phyloP scores from a whole-genome alignment of 176 grass and related monocot genomes.

The Alopecurus myosuroides region DNA sequence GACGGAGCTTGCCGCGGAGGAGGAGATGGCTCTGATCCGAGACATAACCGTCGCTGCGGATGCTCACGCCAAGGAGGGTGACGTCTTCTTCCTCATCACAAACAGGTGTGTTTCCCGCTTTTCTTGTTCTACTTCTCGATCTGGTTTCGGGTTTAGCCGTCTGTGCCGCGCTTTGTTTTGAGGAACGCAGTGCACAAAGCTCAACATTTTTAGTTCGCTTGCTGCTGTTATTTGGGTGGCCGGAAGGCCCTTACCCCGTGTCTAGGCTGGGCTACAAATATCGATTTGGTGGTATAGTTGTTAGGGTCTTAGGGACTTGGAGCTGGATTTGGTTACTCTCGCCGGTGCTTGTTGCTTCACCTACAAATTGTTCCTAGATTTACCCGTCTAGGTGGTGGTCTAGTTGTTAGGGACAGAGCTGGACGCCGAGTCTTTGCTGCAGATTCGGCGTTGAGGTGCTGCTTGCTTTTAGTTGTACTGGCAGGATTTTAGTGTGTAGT shows the following conservation, averaged over 20 bases:
- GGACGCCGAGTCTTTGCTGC: neutral
- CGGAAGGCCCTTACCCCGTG: neutral
- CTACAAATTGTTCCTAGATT: neutral
- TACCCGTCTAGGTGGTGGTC: neutral
- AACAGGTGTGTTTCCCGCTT: constrained; percentile 44
- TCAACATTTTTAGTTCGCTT: neutral
- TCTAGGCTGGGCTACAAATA: neutral
- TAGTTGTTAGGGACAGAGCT: no score
- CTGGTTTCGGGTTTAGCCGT: constrained; percentile 5
- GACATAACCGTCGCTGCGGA: constrained; percentile 82
- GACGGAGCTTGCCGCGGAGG: constrained; percentile 54
- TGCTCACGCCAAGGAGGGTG: constrained; percentile 81
- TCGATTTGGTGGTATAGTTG: neutral
- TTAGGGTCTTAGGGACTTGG: no score
- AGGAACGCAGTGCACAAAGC: neutral
- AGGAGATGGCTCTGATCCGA: constrained; percentile 79
- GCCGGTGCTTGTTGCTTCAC: neutral
- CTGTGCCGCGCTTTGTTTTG: neutral
- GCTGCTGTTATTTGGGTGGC: neutral
- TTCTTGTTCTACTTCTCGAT: neutral
- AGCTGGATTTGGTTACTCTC: neutral
- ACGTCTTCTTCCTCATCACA: constrained; percentile 91
- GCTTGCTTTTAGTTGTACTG: neutral
- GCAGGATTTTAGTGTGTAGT: neutral
- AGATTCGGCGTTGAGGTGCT: neutral